Conservation (phyloP, 441 rosid species). For the Pelargonium fulgidum region DNA sequence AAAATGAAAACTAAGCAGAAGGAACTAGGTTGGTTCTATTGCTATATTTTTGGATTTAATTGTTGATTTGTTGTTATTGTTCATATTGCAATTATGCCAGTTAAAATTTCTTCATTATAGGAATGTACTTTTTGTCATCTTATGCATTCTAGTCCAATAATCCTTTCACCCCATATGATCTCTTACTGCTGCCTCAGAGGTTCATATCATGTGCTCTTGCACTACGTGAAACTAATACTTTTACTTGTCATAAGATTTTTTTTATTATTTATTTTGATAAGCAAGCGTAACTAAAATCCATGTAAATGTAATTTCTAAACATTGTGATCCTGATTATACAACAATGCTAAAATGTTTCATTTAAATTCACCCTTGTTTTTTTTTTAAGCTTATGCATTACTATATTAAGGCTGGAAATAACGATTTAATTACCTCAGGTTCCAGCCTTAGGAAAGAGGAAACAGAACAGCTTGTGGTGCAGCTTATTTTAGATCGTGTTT, state of each 20-base stretch:
- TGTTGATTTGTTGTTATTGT: not conserved
- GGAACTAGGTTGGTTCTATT: conserved; percentile 51
- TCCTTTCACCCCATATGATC: not conserved
- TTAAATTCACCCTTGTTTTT: not conserved
- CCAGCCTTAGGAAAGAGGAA: conserved; percentile 62
- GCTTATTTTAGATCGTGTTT: conserved; percentile 60
- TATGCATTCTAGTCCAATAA: not conserved
- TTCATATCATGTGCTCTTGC: not conserved
- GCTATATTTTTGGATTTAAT: not conserved
- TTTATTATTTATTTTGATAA: too few species aligned
- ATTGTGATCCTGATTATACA: not conserved
- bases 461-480: conserved; percentile 66
- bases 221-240: not conserved
- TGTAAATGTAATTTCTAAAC: not conserved
- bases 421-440: conserved; percentile 34
- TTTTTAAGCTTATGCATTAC: not conserved
- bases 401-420: not conserved
- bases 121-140: not conserved
- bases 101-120: not conserved
- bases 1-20: conserved; percentile 70
- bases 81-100: not conserved
- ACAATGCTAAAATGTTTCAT: not conserved
- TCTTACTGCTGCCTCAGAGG: not conserved
- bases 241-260: not conserved
- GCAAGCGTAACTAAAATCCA: not conserved